A percentile compares a stretch with the other conserved stretches of the same genome.
Conservation (phyloP, 805 yeast genomes). For the Saturnispora bothae region DNA sequence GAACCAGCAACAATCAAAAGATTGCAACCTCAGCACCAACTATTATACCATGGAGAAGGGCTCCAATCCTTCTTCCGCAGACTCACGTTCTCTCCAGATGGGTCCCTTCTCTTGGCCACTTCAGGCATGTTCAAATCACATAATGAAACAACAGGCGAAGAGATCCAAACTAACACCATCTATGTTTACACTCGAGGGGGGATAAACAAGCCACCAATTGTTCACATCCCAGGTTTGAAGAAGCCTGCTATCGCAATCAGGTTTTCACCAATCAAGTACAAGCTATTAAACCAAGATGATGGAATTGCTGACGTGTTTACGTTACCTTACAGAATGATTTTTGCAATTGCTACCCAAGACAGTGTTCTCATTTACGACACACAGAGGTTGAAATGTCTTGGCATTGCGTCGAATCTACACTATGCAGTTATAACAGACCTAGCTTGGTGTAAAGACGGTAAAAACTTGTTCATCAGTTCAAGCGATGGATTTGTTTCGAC, state of each 20-base stretch:
- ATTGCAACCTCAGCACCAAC: conserved; percentile 25
- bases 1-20: no score
- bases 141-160: conserved; percentile 9
- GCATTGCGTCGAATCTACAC: conserved; percentile 68
- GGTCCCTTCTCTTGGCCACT: conserved; percentile 66
- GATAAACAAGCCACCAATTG: conserved; percentile 54
- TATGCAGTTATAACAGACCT: conserved; percentile 84
- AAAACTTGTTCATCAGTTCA: conserved; percentile 58
- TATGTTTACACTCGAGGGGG: conserved; percentile 70
- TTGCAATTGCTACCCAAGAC: conserved; percentile 90
- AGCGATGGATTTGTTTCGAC: conserved; percentile 89
- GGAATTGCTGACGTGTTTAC: conserved; percentile 31
- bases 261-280: conserved; percentile 61
- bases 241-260: conserved; percentile 78
- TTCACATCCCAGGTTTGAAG: conserved; percentile 66
- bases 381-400: conserved; percentile 55
- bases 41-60: conserved; percentile 74
- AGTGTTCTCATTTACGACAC: conserved; percentile 78
- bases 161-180: conserved; percentile 46
- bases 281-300: conserved; percentile 12
- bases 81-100: conserved; percentile 83
- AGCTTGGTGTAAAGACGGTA: conserved; percentile 76
- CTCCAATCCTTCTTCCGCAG: conserved; percentile 86
- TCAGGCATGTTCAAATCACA: conserved; percentile 48
- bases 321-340: conserved; percentile 71